phyloP scores from a whole-genome alignment of 352 stramenopile species.

The Lagenidium giganteum region DNA sequence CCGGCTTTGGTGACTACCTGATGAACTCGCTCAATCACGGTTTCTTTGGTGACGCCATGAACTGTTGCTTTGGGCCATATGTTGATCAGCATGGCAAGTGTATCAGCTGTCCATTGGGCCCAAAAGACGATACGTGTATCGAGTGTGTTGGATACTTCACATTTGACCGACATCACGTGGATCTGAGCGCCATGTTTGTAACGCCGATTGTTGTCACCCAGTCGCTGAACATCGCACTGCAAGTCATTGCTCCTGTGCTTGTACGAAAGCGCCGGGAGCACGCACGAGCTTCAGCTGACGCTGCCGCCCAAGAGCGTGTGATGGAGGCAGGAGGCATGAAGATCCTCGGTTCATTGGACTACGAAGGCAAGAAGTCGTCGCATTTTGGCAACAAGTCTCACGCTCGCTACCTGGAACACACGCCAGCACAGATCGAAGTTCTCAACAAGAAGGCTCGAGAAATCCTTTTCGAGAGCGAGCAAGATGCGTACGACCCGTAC shows the following conservation, averaged over 20 bases:
- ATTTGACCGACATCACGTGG: slow-evolving; percentile 81
- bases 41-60: slow-evolving; percentile 78
- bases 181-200: slow-evolving; percentile 82
- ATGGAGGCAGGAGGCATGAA: slow-evolving; percentile 71
- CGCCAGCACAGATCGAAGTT: slow-evolving; percentile 20
- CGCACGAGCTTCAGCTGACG: slow-evolving; percentile 50
- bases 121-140: slow-evolving; percentile 65
- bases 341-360: slow-evolving; percentile 75
- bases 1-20: slow-evolving; percentile 73
- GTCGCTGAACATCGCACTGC: slow-evolving; percentile 69
- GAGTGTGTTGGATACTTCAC: slow-evolving; percentile 78
- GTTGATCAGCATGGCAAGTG: slow-evolving; percentile 68
- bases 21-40: slow-evolving; percentile 82
- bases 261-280: slow-evolving; percentile 63
- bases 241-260: slow-evolving; percentile 58
- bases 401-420: slow-evolving; percentile 25
- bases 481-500: slow-evolving; percentile 42
- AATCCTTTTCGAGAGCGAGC: slow-evolving; percentile 34
- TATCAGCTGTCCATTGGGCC: slow-evolving; percentile 50
- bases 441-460: slow-evolving; percentile 29
- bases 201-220: slow-evolving; percentile 85
- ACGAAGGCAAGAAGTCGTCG: slow-evolving; percentile 60
- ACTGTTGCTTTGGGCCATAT: slow-evolving; percentile 86
- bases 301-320: slow-evolving; percentile 60
- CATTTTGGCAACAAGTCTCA: slow-evolving; percentile 60